Percentiles rank a stretch among this genome's conserved stretches.
Evolutionary conservation across 1,284 basidiomycete species (phyloP).

Genomic region (Grifola frondosa): DNA sequence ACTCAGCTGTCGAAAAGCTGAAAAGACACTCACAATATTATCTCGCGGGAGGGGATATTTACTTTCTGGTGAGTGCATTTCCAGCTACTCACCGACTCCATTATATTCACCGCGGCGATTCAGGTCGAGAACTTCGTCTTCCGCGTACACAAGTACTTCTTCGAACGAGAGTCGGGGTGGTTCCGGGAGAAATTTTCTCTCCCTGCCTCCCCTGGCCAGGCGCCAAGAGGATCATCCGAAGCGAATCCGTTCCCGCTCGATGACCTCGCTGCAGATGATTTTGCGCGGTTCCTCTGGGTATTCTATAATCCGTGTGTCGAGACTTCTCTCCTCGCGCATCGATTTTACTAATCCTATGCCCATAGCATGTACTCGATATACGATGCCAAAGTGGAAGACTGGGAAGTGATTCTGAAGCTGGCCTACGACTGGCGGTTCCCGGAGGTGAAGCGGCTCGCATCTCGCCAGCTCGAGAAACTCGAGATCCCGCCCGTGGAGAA

Average conservation of each 20-base stretch:
- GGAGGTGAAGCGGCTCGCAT: constrained; percentile 56
- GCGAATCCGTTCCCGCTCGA: constrained; percentile 51
- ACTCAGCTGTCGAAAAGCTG: constrained; percentile 33
- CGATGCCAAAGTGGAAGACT: constrained; percentile 50
- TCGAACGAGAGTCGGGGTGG: constrained; percentile 57
- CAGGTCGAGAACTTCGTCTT: constrained; percentile 53
- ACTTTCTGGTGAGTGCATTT: constrained; percentile 46
- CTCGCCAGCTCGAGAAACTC: constrained; percentile 61
- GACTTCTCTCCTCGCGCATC: neutral
- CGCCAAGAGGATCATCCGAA: constrained; percentile 44
- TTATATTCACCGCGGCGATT: neutral
- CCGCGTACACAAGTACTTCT: constrained; percentile 62
- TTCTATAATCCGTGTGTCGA: constrained; percentile 65
- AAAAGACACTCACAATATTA: constrained; percentile 48
- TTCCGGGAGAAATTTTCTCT: constrained; percentile 47
- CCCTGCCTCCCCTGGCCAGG: constrained; percentile 45
- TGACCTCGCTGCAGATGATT: constrained; percentile 46
- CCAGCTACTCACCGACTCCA: too few relatives aligned
- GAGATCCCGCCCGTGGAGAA: constrained; percentile 58
- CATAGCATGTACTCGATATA: constrained; percentile 58
- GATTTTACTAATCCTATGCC: too few relatives aligned
- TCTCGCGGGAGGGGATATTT: constrained; percentile 51
- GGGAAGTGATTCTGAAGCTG: constrained; percentile 59
- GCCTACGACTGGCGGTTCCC: constrained; percentile 59
- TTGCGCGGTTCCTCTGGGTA: constrained; percentile 63